These are phyloP conservation scores for Naegleria fowleri DNA, from an alignment of 208 protist species.

Conservation along the genomic window DNA sequence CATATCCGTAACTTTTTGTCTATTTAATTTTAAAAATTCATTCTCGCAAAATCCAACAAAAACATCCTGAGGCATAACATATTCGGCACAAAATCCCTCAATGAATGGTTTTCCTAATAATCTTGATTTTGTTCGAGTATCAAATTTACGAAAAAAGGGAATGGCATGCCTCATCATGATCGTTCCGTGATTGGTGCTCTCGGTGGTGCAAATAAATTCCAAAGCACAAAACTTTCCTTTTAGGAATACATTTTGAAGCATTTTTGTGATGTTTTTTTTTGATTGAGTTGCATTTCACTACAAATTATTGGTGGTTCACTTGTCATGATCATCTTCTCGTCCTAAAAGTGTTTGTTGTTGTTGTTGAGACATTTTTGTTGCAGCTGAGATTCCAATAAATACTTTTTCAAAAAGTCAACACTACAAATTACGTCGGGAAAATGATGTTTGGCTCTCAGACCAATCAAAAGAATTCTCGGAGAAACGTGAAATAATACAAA, in stretches of 20 bases:
- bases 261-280: too few relatives aligned
- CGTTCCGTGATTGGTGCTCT: too few relatives aligned
- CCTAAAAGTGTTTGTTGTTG: too few relatives aligned
- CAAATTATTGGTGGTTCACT: too few relatives aligned
- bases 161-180: neutral
- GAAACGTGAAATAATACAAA: neutral
- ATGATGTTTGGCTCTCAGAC: too few relatives aligned
- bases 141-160: neutral
- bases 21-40: neutral
- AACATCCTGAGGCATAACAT: neutral
- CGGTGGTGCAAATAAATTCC: neutral
- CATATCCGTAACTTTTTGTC: neutral
- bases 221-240: neutral
- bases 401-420: too few relatives aligned
- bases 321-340: too few relatives aligned
- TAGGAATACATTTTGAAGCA: neutral
- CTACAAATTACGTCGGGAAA: too few relatives aligned
- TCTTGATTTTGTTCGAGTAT: neutral
- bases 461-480: too few relatives aligned
- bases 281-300: too few relatives aligned
- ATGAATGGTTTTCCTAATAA: neutral
- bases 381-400: too few relatives aligned
- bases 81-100: neutral
- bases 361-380: too few relatives aligned
- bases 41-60: neutral